Evolutionary conservation across 2,329 filamentous ascomycete species (phyloP), one percentile per base, ranked within the genome.

Genomic region (Sporothrix inflata): DNA sequence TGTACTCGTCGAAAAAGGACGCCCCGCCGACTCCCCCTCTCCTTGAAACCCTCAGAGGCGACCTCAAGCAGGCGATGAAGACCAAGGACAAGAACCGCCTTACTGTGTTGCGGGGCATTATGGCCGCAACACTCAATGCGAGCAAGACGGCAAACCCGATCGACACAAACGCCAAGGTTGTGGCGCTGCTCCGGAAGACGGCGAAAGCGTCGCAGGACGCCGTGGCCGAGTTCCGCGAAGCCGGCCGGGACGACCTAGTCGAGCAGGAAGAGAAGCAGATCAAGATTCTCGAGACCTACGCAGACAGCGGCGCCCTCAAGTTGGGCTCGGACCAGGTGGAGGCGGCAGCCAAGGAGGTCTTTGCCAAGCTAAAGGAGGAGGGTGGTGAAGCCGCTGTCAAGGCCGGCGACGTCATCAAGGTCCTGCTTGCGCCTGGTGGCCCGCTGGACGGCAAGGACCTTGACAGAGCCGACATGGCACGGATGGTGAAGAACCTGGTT

Each of bases 71-170:
- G 11, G 89, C 90, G 66, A 91, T 92, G 89, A 86, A 86, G 73
- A 84, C 85, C 76, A 91, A 90, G 80, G 89, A 92, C 78, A 81
- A 84, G 34, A 83, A 88, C 34, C 89, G 91, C 2, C 87, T 94
- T 34, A 83, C 87, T 51, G 91, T 93, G 49, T 85, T 95, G 66
- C 91, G 92, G 76, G 81, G 85, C 53, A 83, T 94, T 74, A 86
- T 94, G 75, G 85, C 91, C 42, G 87, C 91, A 74, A 89, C 91
- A 74, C 89, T 90, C 76, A 94, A 94, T 81, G 90, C 91, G 45
- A 91, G 89, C 79, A 94, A 94, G 82, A 93, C 91, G 16, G 78
- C 85, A 51, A 84, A 83, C 51, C 92, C 92, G n/a, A 88, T 94
- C 78, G 84, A 83, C 71, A 92, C 89, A 27, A 92, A 95, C 80